Base-by-base conservation (phyloP, 1,284 basidiomycete species). In the Boletellus dicymbophilus region DNA sequence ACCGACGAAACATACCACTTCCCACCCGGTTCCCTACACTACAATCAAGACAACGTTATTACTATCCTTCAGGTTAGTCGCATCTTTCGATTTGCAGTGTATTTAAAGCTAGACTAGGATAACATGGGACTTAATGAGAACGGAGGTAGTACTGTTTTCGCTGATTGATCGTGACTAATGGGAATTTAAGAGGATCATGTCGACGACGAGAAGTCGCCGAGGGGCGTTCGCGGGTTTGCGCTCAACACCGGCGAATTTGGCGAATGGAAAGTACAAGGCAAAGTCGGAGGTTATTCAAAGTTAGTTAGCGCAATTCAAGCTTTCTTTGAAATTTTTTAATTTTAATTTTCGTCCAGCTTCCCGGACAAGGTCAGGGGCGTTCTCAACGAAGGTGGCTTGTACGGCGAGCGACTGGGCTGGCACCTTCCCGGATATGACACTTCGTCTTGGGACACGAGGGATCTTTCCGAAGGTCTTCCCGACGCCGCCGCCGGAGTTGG, bases 191-290 rank as follows among this genome's bases (percentile, higher is more conserved):
- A 49, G 18, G 51, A 49, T 26, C 23, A 49, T 25, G 47, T 62
- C 36, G 66, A 72, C 34, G 52, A 63, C 44, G 63, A 72, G 47
- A 91, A 88, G 67, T 82, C 85, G 7, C 85, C 89, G 30, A 84
- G 90, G 20, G 90, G 90, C 1, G 77, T 93, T 44, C 79, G 85
- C n/a, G 89, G 88, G 18, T 91, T 86, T 72, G 60, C 76, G 55
- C 75, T 92, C 12, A 75, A 81, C 48, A 65, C 67, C 8, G 85
- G 85, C 16, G 72, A 71, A 18, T 88, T 90, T 60, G 73, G 74
- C 3, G 70, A 74, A 8, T 93, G 91, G 90, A 89, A 80, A 56
- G 87, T 93, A 1, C 88, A 91, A 69, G 90, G 90, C 33, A 93
- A 92, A 64, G 58, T 85, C 6, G 87, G 87, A 18, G 90, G 90